Evolutionary conservation across 352 stramenopile species (phyloP), one percentile per base, ranked within the genome.

Genomic region (Phytopythium litorale): DNA sequence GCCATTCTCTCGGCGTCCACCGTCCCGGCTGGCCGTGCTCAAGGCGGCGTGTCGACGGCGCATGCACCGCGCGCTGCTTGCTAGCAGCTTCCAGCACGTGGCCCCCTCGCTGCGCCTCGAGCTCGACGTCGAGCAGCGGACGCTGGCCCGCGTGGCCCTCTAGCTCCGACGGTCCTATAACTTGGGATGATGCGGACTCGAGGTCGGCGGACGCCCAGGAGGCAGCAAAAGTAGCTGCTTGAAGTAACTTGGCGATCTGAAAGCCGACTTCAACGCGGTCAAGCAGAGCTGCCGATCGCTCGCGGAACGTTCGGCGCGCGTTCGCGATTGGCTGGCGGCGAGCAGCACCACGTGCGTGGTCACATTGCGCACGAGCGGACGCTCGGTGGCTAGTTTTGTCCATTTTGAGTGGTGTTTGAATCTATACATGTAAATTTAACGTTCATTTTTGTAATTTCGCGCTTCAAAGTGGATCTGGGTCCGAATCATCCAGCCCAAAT

Each of bases 71-170:
- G 30, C 53, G 2, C 13, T 58, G 21, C 23, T 19, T 0, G 53
- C 53, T 3, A 58, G 53, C 53, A 46, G 33, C 30, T 57, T 57
- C 53, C 18, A 15, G 19, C 18, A 35, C 23, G 19, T 18, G 16
- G 33, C 53, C 4, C 6, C 21, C 32, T 33, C 19, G 30, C 15
- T 66, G 23, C 33, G 43, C 23, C 13, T 51, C 19, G 46, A 63
- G 51, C 66, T 80, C 8, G 54, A 57, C n/a, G 59, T 76, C 11
- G 28, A 21, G 1, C 43, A 35, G 23, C 57, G 68, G 6, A 76
- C 61, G 35, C 62, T 82, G 23, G 56, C 66, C 9, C 72, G 68
- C 15, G 76, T 86, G 21, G 74, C 72, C 25, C 58, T 86, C 4
- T 86, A 68, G 59, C 25, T 9, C 18, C 32, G 16, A 15, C 6